These are phyloP conservation scores for Ustilago nuda DNA, from an alignment of 1,284 basidiomycete species.

Conservation along the genomic window DNA sequence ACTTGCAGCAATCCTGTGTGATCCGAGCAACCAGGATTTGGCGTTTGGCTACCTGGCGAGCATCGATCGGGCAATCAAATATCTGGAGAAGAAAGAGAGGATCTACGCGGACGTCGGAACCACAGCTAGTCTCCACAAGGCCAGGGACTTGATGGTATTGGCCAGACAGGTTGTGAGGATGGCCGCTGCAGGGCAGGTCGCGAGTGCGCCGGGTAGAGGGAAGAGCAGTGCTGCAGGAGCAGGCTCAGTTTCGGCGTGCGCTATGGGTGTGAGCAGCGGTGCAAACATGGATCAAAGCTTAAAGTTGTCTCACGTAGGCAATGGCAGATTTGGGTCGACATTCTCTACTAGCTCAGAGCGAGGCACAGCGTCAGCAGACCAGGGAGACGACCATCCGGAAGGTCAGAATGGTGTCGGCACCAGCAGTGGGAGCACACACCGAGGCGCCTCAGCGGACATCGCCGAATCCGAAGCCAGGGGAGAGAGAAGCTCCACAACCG, in stretches of 20 bases:
- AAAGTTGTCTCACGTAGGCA: conserved; percentile 7
- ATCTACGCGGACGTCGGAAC: conserved; percentile 50
- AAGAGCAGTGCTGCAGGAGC: conserved; percentile 21
- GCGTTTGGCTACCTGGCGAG: conserved; percentile 45
- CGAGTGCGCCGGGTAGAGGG: conserved; percentile 19
- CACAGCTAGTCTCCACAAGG: conserved; percentile 45
- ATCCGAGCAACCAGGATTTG: conserved; percentile 44
- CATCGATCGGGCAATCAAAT: conserved; percentile 49
- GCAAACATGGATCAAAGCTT: conserved; percentile 3
- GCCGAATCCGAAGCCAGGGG: conserved; percentile 1
- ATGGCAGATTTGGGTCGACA: conserved; percentile 23
- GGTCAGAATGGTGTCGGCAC: conserved; percentile 4
- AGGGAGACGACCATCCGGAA: background rate
- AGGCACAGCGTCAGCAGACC: conserved; percentile 23
- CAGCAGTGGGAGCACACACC: background rate
- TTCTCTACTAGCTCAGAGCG: conserved; percentile 47
- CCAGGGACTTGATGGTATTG: conserved; percentile 41
- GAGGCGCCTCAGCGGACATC: background rate
- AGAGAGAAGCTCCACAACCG: conserved; percentile 15
- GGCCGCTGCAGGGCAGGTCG: conserved; percentile 33
- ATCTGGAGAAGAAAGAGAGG: conserved; percentile 45
- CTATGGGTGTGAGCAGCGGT: background rate
- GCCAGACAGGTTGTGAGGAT: conserved; percentile 46
- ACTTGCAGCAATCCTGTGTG: conserved; percentile 43
- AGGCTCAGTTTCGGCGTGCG: background rate